phyloP scores from a whole-genome alignment of 257 asterid species.

The Solanum microdontum region DNA sequence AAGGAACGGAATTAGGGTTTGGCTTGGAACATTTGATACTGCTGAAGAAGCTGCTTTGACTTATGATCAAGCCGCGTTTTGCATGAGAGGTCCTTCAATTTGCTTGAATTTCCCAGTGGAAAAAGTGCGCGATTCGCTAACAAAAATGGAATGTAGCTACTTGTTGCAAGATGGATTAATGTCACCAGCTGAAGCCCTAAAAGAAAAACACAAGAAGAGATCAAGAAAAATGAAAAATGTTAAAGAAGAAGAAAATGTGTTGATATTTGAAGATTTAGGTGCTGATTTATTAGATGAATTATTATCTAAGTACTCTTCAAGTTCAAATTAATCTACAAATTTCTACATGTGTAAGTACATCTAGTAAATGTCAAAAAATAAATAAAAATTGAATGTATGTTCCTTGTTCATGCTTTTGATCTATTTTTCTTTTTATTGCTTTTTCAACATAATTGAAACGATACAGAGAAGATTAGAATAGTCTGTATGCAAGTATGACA shows the following conservation, averaged over 20 bases:
- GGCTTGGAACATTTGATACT: constrained; percentile 5
- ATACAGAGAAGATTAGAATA: background rate
- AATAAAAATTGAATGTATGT: background rate
- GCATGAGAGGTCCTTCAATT: background rate
- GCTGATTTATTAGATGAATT: constrained; percentile 4
- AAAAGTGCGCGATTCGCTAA: background rate
- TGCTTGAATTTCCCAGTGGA: background rate
- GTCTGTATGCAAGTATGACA: background rate
- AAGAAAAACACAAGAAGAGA: constrained; percentile 5
- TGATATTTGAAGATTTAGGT: constrained; percentile 3
- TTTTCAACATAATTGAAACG: background rate
- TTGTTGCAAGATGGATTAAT: background rate
- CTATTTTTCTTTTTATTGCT: background rate
- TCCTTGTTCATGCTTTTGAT: background rate
- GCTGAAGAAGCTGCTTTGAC: constrained; percentile 7
- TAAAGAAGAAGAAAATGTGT: constrained; percentile 1
- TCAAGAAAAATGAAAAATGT: background rate
- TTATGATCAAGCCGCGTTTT: constrained; percentile 9
- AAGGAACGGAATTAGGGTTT: constrained; percentile 2
- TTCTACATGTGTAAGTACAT: background rate
- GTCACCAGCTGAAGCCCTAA: constrained; percentile 1
- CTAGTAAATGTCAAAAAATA: background rate
- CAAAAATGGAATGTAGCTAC: background rate
- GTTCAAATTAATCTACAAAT: background rate
- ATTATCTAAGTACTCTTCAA: background rate